Evolutionary conservation across 345 rosid species (phyloP), one percentile per base, ranked within the genome.

Genomic region (Camelina sativa): DNA sequence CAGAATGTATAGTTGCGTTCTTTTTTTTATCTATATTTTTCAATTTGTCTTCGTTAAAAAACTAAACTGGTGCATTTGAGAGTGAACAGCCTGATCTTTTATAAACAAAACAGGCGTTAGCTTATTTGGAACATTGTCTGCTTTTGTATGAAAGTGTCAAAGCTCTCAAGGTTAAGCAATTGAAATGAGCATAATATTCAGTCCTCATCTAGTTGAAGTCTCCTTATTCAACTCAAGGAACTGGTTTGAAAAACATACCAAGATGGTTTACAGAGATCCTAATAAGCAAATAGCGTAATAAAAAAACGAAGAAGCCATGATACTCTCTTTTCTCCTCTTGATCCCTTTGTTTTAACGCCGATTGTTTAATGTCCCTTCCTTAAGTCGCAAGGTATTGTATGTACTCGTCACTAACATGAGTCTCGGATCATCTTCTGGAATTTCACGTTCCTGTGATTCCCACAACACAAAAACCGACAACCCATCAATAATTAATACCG

Each of bases 351-450:
- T 17, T 72, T 37, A 79, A 58, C 71, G 54, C 38, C 60, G 59
- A 61, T 56, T 37, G 11, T 75, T 58, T 43, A 57, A 64, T 15
- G 72, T 3, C 13, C 90, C 85, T 9, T 78, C 63, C 80, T 83
- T 84, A 28, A 32, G n/a, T 34, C 81, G 85, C 34, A 80, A 65
- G 59, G 74, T 81, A 40, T 88, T 73, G 30, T 83, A 83, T 25
- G 80, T 71, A 25, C 85, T 86, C 38, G 87, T 59, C 69, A 94
- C 97, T 19, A 80, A 11, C 9, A 78, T 46, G 62, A 87, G 72
- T 44, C 98, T 89, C 0, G 93, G 95, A 77, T 94, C 98, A 30
- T 89, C 96, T 54, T 62, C 85, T 0, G 98, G 97, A 64, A 94
- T 82, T 72, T 86, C 89, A 5, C 92, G 94, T 38, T 80, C 88